These are phyloP conservation scores for Yamagishiella unicocca DNA, from an alignment of 139 green algal genomes.

Conservation along the genomic window DNA sequence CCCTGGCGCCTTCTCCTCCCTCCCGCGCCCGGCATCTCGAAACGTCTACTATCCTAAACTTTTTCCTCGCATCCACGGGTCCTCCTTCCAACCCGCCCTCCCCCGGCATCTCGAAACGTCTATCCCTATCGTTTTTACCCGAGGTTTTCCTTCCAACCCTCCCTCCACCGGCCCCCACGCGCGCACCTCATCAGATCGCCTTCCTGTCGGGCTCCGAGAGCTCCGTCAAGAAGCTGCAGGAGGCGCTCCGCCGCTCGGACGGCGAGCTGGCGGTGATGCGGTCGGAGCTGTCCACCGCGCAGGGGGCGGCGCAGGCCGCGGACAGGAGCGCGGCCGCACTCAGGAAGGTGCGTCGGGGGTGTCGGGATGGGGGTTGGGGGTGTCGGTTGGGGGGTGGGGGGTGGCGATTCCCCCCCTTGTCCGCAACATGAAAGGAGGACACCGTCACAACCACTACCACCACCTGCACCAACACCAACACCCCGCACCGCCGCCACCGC, in stretches of 20 bases:
- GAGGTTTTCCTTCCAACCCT: too few relatives aligned
- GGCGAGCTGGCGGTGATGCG: constrained; percentile 11
- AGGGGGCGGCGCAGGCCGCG: neutral
- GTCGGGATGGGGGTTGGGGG: neutral
- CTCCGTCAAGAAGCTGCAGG: constrained; percentile 36
- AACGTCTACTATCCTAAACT: neutral
- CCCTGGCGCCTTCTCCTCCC: too few relatives aligned
- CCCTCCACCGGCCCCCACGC: neutral
- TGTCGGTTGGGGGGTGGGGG: neutral
- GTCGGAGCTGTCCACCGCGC: neutral
- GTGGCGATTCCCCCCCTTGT: neutral
- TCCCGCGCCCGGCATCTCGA: too few relatives aligned
- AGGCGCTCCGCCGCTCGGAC: constrained; percentile 25
- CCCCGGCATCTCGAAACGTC: neutral
- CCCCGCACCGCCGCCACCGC: too few relatives aligned
- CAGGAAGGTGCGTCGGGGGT: neutral
- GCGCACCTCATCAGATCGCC: neutral
- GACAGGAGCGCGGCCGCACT: neutral
- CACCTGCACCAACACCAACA: too few relatives aligned
- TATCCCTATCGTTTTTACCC: too few relatives aligned
- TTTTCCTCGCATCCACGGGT: neutral
- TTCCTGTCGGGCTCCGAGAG: constrained; percentile 37
- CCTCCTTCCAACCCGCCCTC: neutral
- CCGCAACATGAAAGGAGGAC: too few relatives aligned
- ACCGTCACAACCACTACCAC: too few relatives aligned